Evolutionary conservation across 108 stramenopile genomes (phyloP).

Genomic region (Skeletonema tropicum): DNA sequence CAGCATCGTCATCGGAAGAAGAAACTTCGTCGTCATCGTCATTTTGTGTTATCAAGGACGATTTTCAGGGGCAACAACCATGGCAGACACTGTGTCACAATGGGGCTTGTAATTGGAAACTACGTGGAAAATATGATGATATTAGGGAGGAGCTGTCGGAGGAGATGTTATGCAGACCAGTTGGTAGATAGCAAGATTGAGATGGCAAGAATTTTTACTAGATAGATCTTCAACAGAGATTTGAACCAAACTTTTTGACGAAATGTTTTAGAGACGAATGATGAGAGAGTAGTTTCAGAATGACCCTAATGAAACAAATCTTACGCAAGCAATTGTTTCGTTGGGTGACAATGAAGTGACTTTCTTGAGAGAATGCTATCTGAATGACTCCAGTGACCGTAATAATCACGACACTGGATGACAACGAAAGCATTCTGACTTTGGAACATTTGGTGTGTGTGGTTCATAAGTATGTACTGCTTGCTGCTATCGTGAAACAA

Average conservation of each 20-base stretch:
- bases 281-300: not conserved
- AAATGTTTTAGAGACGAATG: not conserved
- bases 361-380: not conserved
- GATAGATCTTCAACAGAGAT: not conserved
- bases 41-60: constrained; percentile 38
- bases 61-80: constrained; percentile 43
- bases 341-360: constrained; percentile 5
- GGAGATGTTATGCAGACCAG: constrained; percentile 10
- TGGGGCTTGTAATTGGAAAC: constrained; percentile 86
- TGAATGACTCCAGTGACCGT: not conserved
- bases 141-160: constrained; percentile 49
- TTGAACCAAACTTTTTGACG: not conserved
- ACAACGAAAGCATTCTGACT: not conserved
- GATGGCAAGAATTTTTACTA: not conserved
- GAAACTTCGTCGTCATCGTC: constrained; percentile 15
- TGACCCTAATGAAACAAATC: not conserved
- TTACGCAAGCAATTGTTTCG: not conserved
- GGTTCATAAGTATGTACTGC: not conserved
- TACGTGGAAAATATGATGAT: constrained; percentile 77
- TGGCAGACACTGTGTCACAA: constrained; percentile 68
- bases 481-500: not conserved
- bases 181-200: not conserved
- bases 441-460: not conserved
- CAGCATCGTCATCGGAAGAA: constrained; percentile 22
- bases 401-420: not conserved